Base-by-base conservation (phyloP, 2,329 filamentous ascomycete species). In the Falciphora oryzae region DNA sequence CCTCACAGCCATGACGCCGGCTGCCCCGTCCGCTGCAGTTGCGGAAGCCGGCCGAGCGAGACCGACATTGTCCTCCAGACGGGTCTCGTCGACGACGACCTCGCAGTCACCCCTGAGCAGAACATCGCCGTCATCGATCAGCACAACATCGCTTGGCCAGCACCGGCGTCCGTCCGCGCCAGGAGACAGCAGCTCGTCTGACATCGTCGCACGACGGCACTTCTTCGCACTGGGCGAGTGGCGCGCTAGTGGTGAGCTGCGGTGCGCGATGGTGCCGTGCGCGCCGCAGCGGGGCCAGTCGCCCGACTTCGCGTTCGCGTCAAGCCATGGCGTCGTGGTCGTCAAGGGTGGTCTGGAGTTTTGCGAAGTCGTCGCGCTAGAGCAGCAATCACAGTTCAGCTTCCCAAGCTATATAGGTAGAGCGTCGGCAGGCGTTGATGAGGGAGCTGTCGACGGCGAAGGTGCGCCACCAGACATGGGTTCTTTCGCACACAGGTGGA, bases 181-280 rank as follows among this genome's bases (percentile, higher is more conserved):
- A 59, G n/a, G 11, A 11, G 32, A 7, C 32, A 32, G 32, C 32
- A 16, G 38, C 38, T 44, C 16, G 3, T 4, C 18, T 10, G 58
- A 8, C 25, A 4, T 56, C 62, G 63, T 64, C 8, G 65, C 61
- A 0, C 57, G 44, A 18, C 64, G 67, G 4, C 69, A 69, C 65
- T 71, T 70, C 65, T 71, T 71, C 62, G 67, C 65, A 1, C 29
- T 70, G 27, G 67, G 65, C 22, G 67, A 69, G 61, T 69, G 68
- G 69, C 66, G 65, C n/a, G 59, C 32, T 16, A 8, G 3, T 18
- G 32, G 32, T 11, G 29, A 35, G 32, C 11, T 61, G 29, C 32
- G 18, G 59, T 61, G 59, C 25, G 28, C 29, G 6, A 61, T 61
- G 32, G 31, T 44, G 32, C 22, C 29, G 25, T 11, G 1, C 1